Evolutionary conservation across 2,329 filamentous ascomycete species (phyloP).

Genomic region (Sordariomycetes sp.): DNA sequence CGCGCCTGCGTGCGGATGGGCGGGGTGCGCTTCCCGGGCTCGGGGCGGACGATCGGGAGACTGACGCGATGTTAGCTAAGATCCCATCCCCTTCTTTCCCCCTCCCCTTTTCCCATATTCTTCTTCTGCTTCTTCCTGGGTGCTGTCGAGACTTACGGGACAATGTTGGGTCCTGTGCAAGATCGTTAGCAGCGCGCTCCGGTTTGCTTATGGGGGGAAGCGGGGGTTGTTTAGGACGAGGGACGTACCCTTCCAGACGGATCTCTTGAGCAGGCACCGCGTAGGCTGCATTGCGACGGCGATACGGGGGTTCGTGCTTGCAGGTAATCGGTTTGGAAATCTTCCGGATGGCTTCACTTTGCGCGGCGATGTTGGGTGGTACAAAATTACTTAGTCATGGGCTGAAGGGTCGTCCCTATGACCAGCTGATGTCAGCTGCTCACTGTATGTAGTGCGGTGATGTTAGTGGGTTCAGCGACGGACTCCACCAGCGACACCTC

Average conservation of each 20-base stretch:
- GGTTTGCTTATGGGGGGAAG: neutral
- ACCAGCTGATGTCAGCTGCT: no score
- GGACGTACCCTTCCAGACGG: constrained; percentile 70
- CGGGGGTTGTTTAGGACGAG: neutral
- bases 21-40: constrained; percentile 46
- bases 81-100: neutral
- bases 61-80: constrained; percentile 17
- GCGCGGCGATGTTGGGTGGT: neutral
- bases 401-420: neutral
- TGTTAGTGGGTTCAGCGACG: no score
- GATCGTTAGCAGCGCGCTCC: constrained; percentile 9
- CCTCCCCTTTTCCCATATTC: no score
- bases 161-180: constrained; percentile 33
- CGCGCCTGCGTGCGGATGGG: constrained; percentile 81
- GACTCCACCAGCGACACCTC: no score
- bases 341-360: neutral
- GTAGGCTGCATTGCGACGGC: constrained; percentile 22
- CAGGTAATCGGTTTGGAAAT: neutral
- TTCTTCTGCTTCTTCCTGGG: neutral
- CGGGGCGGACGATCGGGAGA: constrained; percentile 49
- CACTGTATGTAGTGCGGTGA: no score
- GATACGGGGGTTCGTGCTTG: neutral
- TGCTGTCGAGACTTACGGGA: constrained; percentile 27
- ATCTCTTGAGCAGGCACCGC: constrained; percentile 55
- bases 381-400: neutral